Percentiles rank a stretch among this genome's conserved stretches.
Conservation (phyloP, 345 rosid species). For the Moricandia moricandioides region DNA sequence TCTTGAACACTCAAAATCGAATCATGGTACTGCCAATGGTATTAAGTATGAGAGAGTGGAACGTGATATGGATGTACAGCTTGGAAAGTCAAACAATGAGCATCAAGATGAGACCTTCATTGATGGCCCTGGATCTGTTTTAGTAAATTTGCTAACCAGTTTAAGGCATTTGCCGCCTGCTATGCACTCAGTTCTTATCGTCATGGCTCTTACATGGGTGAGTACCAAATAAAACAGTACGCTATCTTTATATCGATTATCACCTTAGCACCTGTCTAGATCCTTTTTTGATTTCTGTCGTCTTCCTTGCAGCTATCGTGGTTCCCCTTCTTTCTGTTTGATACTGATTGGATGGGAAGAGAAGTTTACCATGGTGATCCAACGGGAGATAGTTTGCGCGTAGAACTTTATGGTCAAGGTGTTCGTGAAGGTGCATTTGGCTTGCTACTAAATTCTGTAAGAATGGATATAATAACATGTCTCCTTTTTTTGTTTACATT, state of each 20-base stretch:
- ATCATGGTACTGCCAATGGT: conserved; percentile 43
- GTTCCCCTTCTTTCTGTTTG: conserved; percentile 98
- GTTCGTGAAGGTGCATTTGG: conserved; percentile 99
- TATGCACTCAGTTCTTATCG: conserved; percentile 88
- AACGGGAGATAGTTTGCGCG: conserved; percentile 51
- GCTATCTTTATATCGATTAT: conserved; percentile 1
- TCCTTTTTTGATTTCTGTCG: conserved; percentile 3
- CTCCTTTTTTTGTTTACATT: too few relatives aligned
- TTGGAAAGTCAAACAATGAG: conserved; percentile 40
- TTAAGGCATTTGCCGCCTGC: conserved; percentile 90
- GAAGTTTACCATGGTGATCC: conserved; percentile 97
- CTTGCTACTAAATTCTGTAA: conserved; percentile 98
- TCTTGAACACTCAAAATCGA: conserved; percentile 45
- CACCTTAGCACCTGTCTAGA: not conserved
- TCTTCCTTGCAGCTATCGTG: conserved; percentile 76
- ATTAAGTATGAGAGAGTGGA: conserved; percentile 42
- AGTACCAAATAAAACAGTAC: conserved; percentile 22
- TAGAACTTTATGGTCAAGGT: conserved; percentile 72
- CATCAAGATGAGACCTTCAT: conserved; percentile 47
- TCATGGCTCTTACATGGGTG: conserved; percentile 98
- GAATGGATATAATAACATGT: conserved; percentile 34
- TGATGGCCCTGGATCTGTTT: conserved; percentile 89
- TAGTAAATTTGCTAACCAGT: conserved; percentile 91
- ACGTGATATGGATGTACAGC: conserved; percentile 36
- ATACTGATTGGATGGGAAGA: conserved; percentile 99